Evolutionary conservation across 768 basidiomycete genomes (phyloP), one percentile per base, ranked within the genome.

Genomic region (Tephrocybe sp.): DNA sequence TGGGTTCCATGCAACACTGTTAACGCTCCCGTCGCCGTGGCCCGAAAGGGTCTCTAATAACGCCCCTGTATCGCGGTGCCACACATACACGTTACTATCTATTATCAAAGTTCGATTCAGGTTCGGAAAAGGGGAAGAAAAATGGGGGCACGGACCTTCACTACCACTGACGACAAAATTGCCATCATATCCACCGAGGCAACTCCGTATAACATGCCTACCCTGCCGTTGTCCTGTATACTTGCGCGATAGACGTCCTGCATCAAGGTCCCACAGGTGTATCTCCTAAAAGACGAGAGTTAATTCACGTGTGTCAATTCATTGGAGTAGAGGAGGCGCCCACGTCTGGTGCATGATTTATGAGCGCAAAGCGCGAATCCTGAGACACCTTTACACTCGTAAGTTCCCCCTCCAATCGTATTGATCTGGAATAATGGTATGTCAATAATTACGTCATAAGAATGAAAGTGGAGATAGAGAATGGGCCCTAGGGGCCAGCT

Each of bases 1-100:
- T 16, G 92, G 93, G 67, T 97, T 95, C 97, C 97, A 99, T 28
- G 94, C 88, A 13, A 98, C 95, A 12, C 89, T 86, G 65, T 98
- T 99, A 53, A 99, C 95, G 54, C 87, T 89, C 32, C 93, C 94
- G 49, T 73, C 72, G n/a, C 83, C 85, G 60, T 98, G 96, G 0
- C 97, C 97, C 3, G 80, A 66, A 2, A 99, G 78, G n/a, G 85
- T 78, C 65, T 97, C 92, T n/a, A 98, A 75, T 36, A 95, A 76
- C 2, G 77, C 72, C 2, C 87, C 89, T 9, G 87, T 87, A 59
- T 92, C 87, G 38, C 89, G 83, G 65, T 98, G 91, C 95, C 96
- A 99, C 28, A 98, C 82, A 70, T 98, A 97, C 37, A 98, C 87
- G 54, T 89, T 89, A 36, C 87, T 83, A 69, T 99, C 97, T 98